Conservation (phyloP, 2,329 filamentous ascomycete species). For the Hypomyces rosellus region DNA sequence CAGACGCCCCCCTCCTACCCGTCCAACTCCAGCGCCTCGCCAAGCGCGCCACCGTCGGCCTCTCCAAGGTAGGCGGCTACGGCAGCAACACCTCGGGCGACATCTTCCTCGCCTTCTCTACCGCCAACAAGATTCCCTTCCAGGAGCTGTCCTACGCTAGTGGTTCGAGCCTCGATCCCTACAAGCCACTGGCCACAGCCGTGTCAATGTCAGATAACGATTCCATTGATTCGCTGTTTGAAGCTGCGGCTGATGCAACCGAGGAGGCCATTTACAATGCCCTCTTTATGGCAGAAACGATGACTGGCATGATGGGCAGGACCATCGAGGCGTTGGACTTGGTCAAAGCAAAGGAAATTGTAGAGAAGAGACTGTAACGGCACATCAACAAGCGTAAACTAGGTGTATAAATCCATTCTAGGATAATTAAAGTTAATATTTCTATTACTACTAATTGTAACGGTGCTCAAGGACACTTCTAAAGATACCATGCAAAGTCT, state of each 20-base stretch:
- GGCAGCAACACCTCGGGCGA: conserved; percentile 59
- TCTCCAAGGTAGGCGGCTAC: conserved; percentile 54
- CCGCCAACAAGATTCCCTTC: conserved; percentile 42
- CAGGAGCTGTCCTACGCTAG: conserved; percentile 22
- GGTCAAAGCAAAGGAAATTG: conserved; percentile 38
- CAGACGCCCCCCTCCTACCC: conserved; percentile 26
- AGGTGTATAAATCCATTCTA: too few relatives aligned
- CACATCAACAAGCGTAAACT: too few relatives aligned
- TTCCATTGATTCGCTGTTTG: conserved; percentile 55
- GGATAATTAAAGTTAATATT: too few relatives aligned
- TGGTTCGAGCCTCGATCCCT: background rate
- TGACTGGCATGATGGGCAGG: conserved; percentile 45
- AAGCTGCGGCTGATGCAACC: conserved; percentile 55
- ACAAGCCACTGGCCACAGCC: background rate
- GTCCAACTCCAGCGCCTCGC: conserved; percentile 42
- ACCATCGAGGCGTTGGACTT: conserved; percentile 45
- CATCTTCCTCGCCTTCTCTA: conserved; percentile 62
- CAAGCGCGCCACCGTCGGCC: conserved; percentile 54
- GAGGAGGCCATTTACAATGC: conserved; percentile 63
- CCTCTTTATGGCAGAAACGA: conserved; percentile 53
- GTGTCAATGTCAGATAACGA: conserved; percentile 42
- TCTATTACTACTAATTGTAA: too few relatives aligned
- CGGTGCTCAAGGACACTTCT: too few relatives aligned
- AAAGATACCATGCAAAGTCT: too few relatives aligned
- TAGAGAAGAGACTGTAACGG: conserved; percentile 30